A percentile compares a stretch with the other conserved stretches of the same genome.
Conservation (phyloP, 2,329 filamentous ascomycete genomes). For the Diaporthe vexans region DNA sequence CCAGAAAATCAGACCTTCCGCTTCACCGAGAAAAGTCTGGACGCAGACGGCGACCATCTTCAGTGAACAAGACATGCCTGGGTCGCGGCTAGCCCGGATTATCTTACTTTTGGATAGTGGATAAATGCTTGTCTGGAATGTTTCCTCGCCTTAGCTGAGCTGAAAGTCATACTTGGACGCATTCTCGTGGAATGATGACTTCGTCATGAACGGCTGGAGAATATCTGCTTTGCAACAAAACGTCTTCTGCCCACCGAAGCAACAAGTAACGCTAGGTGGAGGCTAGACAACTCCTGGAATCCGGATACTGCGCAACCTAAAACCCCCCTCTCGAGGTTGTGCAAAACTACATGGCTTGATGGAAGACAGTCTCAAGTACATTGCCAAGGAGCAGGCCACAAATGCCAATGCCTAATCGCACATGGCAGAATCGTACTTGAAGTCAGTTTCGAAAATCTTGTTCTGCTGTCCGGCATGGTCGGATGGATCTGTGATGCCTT, state of each 20-base stretch:
- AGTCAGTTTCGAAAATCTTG: background rate
- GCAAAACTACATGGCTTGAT: background rate
- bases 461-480: background rate
- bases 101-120: constrained; percentile 53
- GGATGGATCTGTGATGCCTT: background rate
- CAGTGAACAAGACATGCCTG: too few relatives aligned
- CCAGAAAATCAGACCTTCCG: constrained; percentile 53
- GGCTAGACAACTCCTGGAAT: background rate
- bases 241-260: constrained; percentile 27
- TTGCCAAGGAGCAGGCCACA: background rate
- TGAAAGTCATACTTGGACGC: constrained; percentile 49
- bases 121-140: constrained; percentile 54
- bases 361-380: background rate
- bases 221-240: constrained; percentile 26
- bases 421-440: too few relatives aligned
- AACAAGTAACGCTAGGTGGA: background rate
- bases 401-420: background rate
- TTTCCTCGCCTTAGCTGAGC: constrained; percentile 53
- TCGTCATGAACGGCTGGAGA: constrained; percentile 33
- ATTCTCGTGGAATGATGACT: constrained; percentile 45
- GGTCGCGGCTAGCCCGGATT: constrained; percentile 40
- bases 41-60: background rate
- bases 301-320: background rate
- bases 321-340: background rate
- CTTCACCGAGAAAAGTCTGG: constrained; percentile 45